These are phyloP conservation scores for Acacia confusa DNA, from an alignment of 306 rosid species.

Conservation along the genomic window DNA sequence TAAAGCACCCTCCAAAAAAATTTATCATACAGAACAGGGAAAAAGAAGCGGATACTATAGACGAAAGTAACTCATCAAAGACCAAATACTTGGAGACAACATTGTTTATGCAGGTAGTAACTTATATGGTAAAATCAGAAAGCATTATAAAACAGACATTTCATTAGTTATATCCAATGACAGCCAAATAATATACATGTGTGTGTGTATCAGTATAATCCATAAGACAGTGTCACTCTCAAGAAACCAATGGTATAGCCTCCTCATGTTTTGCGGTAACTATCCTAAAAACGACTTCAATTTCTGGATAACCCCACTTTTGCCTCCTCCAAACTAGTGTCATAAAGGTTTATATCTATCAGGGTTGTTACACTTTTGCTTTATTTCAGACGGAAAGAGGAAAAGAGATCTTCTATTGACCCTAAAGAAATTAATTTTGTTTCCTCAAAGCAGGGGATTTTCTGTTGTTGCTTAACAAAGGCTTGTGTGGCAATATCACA, in stretches of 20 bases:
- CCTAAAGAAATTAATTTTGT: background rate
- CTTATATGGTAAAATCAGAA: background rate
- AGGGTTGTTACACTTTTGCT: background rate
- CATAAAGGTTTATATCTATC: background rate
- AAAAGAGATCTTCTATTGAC: background rate
- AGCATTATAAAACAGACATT: background rate
- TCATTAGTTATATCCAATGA: background rate
- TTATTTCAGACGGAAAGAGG: background rate
- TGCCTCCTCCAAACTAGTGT: background rate
- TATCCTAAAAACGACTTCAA: background rate
- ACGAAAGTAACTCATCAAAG: background rate
- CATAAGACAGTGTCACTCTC: background rate
- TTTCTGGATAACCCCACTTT: slow-evolving; percentile 2
- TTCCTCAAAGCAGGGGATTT: background rate
- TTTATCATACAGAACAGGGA: background rate
- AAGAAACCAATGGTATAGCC: background rate
- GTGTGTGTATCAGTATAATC: background rate
- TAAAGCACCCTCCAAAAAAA: background rate
- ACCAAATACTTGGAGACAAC: background rate
- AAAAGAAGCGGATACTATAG: background rate
- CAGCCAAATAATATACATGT: background rate
- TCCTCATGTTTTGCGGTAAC: background rate
- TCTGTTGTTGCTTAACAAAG: background rate
- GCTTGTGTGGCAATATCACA: background rate
- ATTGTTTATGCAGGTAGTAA: background rate